Evolutionary conservation across 345 rosid species (phyloP), one percentile per base, ranked within the genome.

Genomic region (Excoecaria agallocha): DNA sequence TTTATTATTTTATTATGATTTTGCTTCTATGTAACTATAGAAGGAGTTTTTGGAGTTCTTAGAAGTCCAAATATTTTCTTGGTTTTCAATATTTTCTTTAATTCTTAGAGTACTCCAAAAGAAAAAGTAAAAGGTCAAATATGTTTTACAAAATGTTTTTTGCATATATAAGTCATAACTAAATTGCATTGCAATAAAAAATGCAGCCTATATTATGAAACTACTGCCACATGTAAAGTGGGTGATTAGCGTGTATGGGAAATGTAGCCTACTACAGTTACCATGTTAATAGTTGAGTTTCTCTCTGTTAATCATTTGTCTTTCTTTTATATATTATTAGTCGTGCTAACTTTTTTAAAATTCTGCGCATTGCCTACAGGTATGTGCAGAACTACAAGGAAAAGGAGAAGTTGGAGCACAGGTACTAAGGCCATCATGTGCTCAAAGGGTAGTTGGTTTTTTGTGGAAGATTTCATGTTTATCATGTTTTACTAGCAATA

Each of bases 341-440:
- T 66, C 43, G 25, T 6, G 50, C 50, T 59, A 51, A 37, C 6
- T 11, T 10, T 8, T 49, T 58, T 22, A 35, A n/a, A 17, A 3
- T 48, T 37, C 13, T 35, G 35, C 39, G 39, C 52, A 35, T 35
- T 25, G 6, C 43, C 12, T 69, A 60, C 52, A 76, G 78, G 9
- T 69, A 76, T 51, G 78, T 75, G 73, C 73, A 76, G 71, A 8
- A 60, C 62, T 69, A 59, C 45, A 8, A 58, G 62, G 78, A 76
- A 17, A 76, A 69, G 73, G 78, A 76, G 62, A 76, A 76, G 78
- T 60, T 76, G 68, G 73, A 50, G 41, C 78, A 76, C 62, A 49
- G 69, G 54, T 76, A 68, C 68, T 76, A 68, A 76, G 69, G 12
- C 56, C 65, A 25, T 25, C 7, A 39, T 3, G 9, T 41, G 24